Evolutionary conservation across 768 basidiomycete species (phyloP).

Genomic region (Russula lepida): DNA sequence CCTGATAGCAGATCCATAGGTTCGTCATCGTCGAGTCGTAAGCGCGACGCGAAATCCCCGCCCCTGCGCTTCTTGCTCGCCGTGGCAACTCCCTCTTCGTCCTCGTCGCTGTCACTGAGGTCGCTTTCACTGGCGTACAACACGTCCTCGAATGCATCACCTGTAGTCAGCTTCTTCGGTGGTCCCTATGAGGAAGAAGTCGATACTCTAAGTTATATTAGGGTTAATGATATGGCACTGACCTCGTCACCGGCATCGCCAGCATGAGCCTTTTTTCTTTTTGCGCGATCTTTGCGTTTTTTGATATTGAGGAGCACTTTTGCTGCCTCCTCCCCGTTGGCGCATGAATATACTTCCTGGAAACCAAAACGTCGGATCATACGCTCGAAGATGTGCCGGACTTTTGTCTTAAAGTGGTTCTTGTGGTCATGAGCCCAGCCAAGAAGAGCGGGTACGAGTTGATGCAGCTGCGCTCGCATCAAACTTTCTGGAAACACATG

Average conservation of each 20-base stretch:
- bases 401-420: conserved; percentile 97
- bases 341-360: conserved; percentile 70
- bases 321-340: conserved; percentile 68
- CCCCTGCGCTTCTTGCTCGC: conserved; percentile 34
- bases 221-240: conserved; percentile 29
- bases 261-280: conserved; percentile 65
- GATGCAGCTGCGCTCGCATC: conserved; percentile 66
- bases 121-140: conserved; percentile 96
- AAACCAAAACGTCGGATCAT: conserved; percentile 87
- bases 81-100: conserved; percentile 32
- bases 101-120: conserved; percentile 61
- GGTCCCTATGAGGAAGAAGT: conserved; percentile 23
- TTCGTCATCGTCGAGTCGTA: conserved; percentile 83
- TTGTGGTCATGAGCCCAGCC: conserved; percentile 97
- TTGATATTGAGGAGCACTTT: conserved; percentile 93
- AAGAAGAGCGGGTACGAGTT: conserved; percentile 76
- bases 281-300: conserved; percentile 90
- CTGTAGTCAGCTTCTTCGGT: conserved; percentile 42
- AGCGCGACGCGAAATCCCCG: conserved; percentile 45
- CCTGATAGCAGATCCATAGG: conserved; percentile 93
- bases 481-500: conserved; percentile 71
- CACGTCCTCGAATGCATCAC: conserved; percentile 95
- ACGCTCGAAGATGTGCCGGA: conserved; percentile 94
- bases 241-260: conserved; percentile 53
- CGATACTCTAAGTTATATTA: background rate